phyloP scores from a whole-genome alignment of 805 yeast genomes.

The Saccharomycopsis javanensis region DNA sequence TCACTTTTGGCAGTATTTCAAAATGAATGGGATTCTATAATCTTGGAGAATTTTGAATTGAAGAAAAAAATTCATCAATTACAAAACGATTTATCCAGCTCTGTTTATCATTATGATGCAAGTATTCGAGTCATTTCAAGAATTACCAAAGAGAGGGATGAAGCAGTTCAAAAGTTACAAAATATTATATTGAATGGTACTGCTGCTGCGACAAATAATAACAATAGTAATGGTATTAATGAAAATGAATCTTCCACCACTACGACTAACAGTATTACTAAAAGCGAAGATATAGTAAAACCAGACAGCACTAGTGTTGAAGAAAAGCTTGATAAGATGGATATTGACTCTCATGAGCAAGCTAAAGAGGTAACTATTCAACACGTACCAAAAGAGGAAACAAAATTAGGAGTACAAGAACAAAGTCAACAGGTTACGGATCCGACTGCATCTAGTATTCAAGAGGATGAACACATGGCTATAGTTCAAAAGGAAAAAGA shows the following conservation, averaged over 20 bases:
- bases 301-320: slow-evolving; percentile 1
- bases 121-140: slow-evolving; percentile 78
- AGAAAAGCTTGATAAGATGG: slow-evolving; percentile 9
- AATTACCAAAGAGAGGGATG: slow-evolving; percentile 67
- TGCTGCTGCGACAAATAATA: background rate
- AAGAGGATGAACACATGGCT: background rate
- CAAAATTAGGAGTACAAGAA: background rate
- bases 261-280: background rate
- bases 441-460: background rate
- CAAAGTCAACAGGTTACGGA: background rate
- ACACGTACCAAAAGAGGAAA: background rate
- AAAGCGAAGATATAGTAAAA: background rate
- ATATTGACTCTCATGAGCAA: slow-evolving; percentile 11
- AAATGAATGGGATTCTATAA: slow-evolving; percentile 82
- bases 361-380: background rate
- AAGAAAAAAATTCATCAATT: slow-evolving; percentile 60
- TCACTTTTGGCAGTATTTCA: slow-evolving; percentile 65
- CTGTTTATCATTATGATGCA: slow-evolving; percentile 82
- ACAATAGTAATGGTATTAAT: background rate
- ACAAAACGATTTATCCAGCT: slow-evolving; percentile 62
- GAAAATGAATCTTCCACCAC: background rate
- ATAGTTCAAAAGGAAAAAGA: too few relatives aligned
- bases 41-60: slow-evolving; percentile 68
- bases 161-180: slow-evolving; percentile 55
- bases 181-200: slow-evolving; percentile 10